A percentile compares a stretch with the other conserved stretches of the same genome.
Conservation (phyloP, 1,139 yeast species). For the Debaryomycetaceae sp. region DNA sequence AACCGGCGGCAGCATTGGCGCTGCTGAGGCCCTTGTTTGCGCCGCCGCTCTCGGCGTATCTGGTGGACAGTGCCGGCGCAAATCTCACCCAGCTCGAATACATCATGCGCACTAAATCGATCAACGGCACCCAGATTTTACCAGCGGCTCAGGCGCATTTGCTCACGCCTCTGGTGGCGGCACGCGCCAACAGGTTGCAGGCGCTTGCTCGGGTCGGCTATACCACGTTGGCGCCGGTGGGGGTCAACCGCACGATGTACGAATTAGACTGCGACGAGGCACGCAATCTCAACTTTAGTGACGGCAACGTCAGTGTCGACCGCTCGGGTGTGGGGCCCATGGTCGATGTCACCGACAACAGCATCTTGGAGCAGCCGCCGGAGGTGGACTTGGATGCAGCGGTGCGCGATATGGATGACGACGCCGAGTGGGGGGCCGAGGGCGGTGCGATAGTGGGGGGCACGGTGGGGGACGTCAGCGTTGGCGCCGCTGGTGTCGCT, state of each 20-base stretch:
- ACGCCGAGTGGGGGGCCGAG: slow-evolving; percentile 14
- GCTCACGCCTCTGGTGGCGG: slow-evolving; percentile 27
- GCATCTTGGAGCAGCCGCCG: slow-evolving; percentile 10
- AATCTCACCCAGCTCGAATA: slow-evolving; percentile 26
- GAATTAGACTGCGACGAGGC: slow-evolving; percentile 32
- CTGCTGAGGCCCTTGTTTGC: slow-evolving; percentile 30
- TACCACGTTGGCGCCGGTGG: slow-evolving; percentile 48
- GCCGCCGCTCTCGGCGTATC: slow-evolving; percentile 52
- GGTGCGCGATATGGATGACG: slow-evolving; percentile 39
- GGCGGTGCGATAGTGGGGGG: slow-evolving; percentile 9
- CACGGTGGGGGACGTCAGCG: slow-evolving; percentile 7
- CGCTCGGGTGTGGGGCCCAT: slow-evolving; percentile 11
- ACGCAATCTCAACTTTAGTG: slow-evolving; percentile 13
- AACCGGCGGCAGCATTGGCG: slow-evolving; percentile 16
- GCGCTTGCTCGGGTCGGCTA: slow-evolving; percentile 47
- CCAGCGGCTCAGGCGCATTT: slow-evolving; percentile 16
- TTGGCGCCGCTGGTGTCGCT: slow-evolving; percentile 15
- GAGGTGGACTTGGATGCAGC: slow-evolving; percentile 46
- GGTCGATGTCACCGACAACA: slow-evolving; percentile 12
- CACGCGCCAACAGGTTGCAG: slow-evolving; percentile 37
- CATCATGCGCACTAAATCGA: slow-evolving; percentile 22
- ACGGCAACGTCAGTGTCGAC: slow-evolving; percentile 7
- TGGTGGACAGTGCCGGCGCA: slow-evolving; percentile 50
- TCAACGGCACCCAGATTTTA: slow-evolving; percentile 9
- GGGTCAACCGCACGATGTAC: slow-evolving; percentile 52